Evolutionary conservation across 352 stramenopile species (phyloP).

Genomic region (Phytopythium vexans): DNA sequence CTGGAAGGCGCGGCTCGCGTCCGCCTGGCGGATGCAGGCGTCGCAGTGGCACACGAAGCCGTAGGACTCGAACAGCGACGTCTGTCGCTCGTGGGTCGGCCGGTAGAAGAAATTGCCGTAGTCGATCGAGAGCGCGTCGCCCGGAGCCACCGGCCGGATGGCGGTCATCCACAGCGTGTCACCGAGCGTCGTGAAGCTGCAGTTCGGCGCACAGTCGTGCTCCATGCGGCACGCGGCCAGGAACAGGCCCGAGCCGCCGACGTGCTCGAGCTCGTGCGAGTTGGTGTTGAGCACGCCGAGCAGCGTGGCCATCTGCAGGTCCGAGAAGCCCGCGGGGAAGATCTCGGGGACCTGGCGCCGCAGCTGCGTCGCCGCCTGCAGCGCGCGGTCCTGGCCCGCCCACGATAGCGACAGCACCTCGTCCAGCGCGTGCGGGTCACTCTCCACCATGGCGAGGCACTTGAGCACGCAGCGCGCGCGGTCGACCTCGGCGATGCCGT

Average conservation of each 20-base stretch:
- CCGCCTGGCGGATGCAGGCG: slow-evolving; percentile 41
- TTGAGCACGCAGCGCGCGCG: slow-evolving; percentile 68
- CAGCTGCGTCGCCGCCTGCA: slow-evolving; percentile 37
- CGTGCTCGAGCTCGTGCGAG: slow-evolving; percentile 69
- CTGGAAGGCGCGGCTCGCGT: slow-evolving; percentile 54
- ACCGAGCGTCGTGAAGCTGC: slow-evolving; percentile 72
- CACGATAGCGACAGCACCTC: slow-evolving; percentile 45
- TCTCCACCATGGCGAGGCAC: slow-evolving; percentile 58
- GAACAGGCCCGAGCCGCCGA: slow-evolving; percentile 69
- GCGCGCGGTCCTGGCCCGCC: slow-evolving; percentile 31
- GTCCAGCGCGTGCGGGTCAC: slow-evolving; percentile 36
- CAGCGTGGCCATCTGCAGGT: slow-evolving; percentile 57
- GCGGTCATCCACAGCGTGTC: slow-evolving; percentile 74
- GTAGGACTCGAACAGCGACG: slow-evolving; percentile 58
- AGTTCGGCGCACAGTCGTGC: slow-evolving; percentile 70
- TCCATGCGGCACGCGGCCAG: slow-evolving; percentile 71
- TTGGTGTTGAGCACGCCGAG: slow-evolving; percentile 78
- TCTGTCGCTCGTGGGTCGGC: slow-evolving; percentile 51
- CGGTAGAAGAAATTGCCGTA: slow-evolving; percentile 82
- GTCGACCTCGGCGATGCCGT: slow-evolving; percentile 69
- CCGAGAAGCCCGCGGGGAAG: slow-evolving; percentile 47
- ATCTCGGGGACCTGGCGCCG: slow-evolving; percentile 45
- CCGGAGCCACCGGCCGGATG: slow-evolving; percentile 55
- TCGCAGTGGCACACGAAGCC: slow-evolving; percentile 64
- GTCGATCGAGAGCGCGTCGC: slow-evolving; percentile 72